phyloP scores from a whole-genome alignment of 2,329 filamentous ascomycete species.

The Beauveria sp. region DNA sequence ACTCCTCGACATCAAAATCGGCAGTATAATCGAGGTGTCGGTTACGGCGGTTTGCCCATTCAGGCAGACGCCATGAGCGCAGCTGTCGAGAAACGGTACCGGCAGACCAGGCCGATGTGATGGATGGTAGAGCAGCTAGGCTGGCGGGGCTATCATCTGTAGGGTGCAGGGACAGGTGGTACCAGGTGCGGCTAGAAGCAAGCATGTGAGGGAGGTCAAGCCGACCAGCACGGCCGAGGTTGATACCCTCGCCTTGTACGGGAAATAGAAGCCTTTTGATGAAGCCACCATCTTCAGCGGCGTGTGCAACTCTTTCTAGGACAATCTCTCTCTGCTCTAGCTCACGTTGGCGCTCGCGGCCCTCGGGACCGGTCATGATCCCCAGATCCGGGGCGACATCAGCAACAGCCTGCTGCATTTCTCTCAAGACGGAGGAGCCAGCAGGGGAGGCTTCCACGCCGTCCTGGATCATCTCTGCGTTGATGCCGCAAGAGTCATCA shows the following conservation, averaged over 20 bases:
- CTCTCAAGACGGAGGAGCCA: slow-evolving; percentile 75
- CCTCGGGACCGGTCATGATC: slow-evolving; percentile 58
- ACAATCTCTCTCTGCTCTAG: slow-evolving; percentile 76
- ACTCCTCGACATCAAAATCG: slow-evolving; percentile 92
- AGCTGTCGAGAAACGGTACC: slow-evolving; percentile 88
- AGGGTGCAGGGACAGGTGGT: slow-evolving; percentile 84
- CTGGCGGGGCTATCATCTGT: slow-evolving; percentile 76
- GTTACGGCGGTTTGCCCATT: slow-evolving; percentile 93
- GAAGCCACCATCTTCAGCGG: slow-evolving; percentile 75
- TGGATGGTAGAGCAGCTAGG: slow-evolving; percentile 62
- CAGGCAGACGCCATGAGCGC: slow-evolving; percentile 84
- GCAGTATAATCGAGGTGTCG: slow-evolving; percentile 91
- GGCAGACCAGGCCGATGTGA: slow-evolving; percentile 85
- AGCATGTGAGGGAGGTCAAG: slow-evolving; percentile 70
- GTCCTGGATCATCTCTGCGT: slow-evolving; percentile 94
- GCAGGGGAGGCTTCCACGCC: slow-evolving; percentile 68
- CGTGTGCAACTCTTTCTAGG: slow-evolving; percentile 78
- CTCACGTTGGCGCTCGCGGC: slow-evolving; percentile 67
- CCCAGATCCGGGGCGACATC: slow-evolving; percentile 74
- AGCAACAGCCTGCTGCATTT: slow-evolving; percentile 76
- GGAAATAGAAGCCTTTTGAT: slow-evolving; percentile 77
- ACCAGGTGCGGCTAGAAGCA: slow-evolving; percentile 85
- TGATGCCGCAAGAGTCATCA: slow-evolving; percentile 87
- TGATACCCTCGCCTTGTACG: slow-evolving; percentile 67
- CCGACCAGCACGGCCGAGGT: slow-evolving; percentile 67